These are phyloP conservation scores for Solanum etuberosum DNA, from an alignment of 257 asterid genomes.

Conservation along the genomic window DNA sequence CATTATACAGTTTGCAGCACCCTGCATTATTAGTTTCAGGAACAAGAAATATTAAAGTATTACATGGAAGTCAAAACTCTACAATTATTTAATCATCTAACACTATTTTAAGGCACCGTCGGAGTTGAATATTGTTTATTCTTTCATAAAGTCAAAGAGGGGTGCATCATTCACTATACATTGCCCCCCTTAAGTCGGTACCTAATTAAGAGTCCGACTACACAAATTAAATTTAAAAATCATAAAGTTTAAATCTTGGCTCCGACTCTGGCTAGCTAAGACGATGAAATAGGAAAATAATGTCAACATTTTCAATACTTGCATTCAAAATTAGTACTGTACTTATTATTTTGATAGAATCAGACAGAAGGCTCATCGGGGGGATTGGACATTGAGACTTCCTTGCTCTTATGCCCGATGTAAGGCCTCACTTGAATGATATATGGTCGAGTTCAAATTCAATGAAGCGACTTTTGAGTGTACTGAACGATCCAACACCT, in stretches of 20 bases:
- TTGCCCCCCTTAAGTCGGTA: not conserved
- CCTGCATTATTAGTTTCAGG: not conserved
- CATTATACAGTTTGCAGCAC: not conserved
- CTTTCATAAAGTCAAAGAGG: not conserved
- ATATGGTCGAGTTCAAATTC: not conserved
- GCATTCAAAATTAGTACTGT: not conserved
- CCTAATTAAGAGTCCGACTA: not conserved
- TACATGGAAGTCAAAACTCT: not conserved
- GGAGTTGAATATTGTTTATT: not conserved
- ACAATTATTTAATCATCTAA: not conserved
- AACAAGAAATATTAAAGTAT: not conserved
- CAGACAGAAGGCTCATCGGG: not conserved
- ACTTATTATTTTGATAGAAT: not conserved
- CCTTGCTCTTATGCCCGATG: not conserved
- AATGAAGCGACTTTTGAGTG: not conserved
- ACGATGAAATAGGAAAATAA: slow-evolving; percentile 14
- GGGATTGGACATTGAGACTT: not conserved
- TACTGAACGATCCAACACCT: not conserved
- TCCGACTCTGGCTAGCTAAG: not conserved
- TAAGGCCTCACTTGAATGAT: not conserved
- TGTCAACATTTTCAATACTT: not conserved
- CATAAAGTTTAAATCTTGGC: not conserved
- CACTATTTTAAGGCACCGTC: not conserved
- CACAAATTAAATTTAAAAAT: not conserved
- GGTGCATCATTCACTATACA: not conserved